Base-by-base conservation (phyloP, 2,329 filamentous ascomycete species). In the Fusarium sp. region DNA sequence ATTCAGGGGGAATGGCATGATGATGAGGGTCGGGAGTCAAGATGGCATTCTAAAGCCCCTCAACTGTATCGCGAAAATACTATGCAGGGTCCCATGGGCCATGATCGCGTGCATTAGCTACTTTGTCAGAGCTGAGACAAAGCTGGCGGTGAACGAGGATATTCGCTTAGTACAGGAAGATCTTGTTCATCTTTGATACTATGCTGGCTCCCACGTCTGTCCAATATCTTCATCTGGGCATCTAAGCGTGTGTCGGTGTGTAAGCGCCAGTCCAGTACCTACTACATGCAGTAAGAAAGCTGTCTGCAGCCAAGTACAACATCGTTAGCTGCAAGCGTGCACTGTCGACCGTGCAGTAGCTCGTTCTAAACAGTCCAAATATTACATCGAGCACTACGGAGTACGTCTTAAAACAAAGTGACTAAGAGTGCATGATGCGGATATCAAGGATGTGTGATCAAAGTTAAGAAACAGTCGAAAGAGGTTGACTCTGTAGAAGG, bases 71-170 rank as follows among this genome's bases (percentile, higher is more conserved):
- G 41, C 40, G 37, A 44, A 35, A 47, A 50, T 47, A 56, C 56
- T 22, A 48, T 52, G 48, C 53, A 44, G 59, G 41, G 35, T 55
- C 51, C 53, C 54, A 55, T 30, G 46, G 50, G 47, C 40, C 37
- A 49, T 45, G 60, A 44, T 46, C 44, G 71, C 19, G 39, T 70
- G 68, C 61, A 66, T 68, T 71, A 66, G 68, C 41, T 55, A 47
- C 22, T 27, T 50, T 25, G 37, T 37, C 39, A n/a, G 55, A 48
- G 43, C 37, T 57, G 49, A 22, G 23, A 44, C 53, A 44, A 32
- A 69, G 62, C 59, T 72, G 71, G 71, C 71, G 71, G 68, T 73
- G 64, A 67, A 62, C 7, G 9, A n/a, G 51, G 37, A 19, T 22
- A 46, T 37, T 51, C 19, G 17, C 35, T n/a, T 33, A 30, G 43